Percentiles rank a stretch among this genome's conserved stretches.
Evolutionary conservation across 768 basidiomycete species (phyloP).

Genomic region (Lentinula raphanica): DNA sequence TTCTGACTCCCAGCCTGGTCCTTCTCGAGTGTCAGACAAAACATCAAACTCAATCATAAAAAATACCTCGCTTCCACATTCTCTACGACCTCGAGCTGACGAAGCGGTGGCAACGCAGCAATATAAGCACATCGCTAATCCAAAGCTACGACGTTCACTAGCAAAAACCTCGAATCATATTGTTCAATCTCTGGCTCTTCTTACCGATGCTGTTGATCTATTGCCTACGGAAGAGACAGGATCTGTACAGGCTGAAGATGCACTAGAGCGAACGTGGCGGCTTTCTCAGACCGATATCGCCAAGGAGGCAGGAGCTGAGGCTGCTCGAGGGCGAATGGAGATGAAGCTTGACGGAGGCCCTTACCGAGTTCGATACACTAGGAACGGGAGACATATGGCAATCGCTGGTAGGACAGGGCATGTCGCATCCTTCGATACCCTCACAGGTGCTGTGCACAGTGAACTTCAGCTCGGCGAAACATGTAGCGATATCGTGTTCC

Average conservation of each 20-base stretch:
- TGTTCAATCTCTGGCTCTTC: constrained; percentile 54
- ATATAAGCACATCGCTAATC: constrained; percentile 63
- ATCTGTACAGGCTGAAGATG: constrained; percentile 66
- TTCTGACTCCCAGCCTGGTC: constrained; percentile 9
- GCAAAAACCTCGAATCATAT: constrained; percentile 54
- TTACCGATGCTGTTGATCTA: constrained; percentile 72
- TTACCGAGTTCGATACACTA: constrained; percentile 79
- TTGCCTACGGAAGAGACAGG: constrained; percentile 60
- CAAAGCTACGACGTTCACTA: constrained; percentile 70
- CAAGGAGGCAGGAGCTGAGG: constrained; percentile 63
- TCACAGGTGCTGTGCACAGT: constrained; percentile 75
- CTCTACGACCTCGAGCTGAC: constrained; percentile 52
- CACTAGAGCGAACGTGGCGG: constrained; percentile 88
- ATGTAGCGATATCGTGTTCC: constrained; percentile 85
- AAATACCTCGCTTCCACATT: constrained; percentile 62
- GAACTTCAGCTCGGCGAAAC: constrained; percentile 90
- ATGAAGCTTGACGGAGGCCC: constrained; percentile 82
- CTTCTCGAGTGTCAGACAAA: constrained; percentile 29
- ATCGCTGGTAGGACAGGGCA: constrained; percentile 81
- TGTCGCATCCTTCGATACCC: constrained; percentile 92
- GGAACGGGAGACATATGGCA: constrained; percentile 88
- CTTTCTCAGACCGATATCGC: constrained; percentile 77
- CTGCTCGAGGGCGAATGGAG: constrained; percentile 70
- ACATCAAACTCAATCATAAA: constrained; percentile 53
- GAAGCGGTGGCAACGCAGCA: constrained; percentile 29